A percentile compares a stretch with the other conserved stretches of the same genome.
phyloP scores from a whole-genome alignment of 257 asterid genomes.

The Paraleonurus japonicus region DNA sequence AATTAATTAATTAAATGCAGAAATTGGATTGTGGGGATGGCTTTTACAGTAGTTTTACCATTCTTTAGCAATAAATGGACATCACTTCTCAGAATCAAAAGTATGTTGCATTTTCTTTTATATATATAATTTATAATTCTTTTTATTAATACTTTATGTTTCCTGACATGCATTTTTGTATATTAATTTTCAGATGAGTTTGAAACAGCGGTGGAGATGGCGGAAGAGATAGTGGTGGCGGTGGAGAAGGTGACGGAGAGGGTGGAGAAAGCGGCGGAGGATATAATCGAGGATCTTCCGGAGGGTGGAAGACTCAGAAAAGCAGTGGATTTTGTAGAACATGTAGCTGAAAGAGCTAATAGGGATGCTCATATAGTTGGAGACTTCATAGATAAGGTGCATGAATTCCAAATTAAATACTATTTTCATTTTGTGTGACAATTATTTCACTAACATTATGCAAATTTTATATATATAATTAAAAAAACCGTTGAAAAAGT shows the following conservation, averaged over 20 bases:
- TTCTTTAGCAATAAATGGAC: conserved; percentile 33
- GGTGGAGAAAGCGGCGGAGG: conserved; percentile 52
- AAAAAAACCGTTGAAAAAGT: not conserved
- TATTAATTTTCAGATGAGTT: conserved; percentile 39
- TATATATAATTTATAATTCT: not conserved
- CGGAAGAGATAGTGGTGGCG: conserved; percentile 48
- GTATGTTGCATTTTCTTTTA: conserved; percentile 19
- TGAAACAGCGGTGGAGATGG: conserved; percentile 38
- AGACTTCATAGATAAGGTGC: conserved; percentile 52
- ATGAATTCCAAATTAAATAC: not conserved
- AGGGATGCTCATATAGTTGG: conserved; percentile 45
- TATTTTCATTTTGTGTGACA: no score
- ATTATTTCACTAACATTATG: not conserved
- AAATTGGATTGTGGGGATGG: conserved; percentile 35
- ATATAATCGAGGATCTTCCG: conserved; percentile 43
- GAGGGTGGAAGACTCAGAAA: conserved; percentile 41
- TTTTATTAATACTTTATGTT: not conserved
- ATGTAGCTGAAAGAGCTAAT: conserved; percentile 44
- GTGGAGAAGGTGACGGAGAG: conserved; percentile 50
- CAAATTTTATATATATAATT: not conserved
- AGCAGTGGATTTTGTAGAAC: conserved; percentile 42
- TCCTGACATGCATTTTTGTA: not conserved
- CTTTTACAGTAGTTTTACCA: conserved; percentile 30
- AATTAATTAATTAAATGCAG: conserved; percentile 22
- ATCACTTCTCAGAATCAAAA: conserved; percentile 33